phyloP scores from a whole-genome alignment of 495 filamentous ascomycete genomes.

The Podospora pseudoanserina region DNA sequence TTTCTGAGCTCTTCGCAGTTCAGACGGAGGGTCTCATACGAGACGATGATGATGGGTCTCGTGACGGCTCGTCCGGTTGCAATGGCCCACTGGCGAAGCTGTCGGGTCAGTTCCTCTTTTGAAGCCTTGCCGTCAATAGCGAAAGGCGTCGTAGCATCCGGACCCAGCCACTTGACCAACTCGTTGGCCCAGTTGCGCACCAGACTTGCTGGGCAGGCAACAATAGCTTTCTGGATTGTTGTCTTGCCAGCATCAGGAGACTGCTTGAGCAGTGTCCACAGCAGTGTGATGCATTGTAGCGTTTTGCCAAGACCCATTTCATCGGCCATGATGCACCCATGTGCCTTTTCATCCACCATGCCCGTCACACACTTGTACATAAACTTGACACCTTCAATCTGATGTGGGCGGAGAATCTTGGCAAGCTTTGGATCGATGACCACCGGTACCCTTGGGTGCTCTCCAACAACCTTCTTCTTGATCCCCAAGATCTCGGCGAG shows the following conservation, averaged over 20 bases:
- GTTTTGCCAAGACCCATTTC: conserved; percentile 99
- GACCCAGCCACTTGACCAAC: conserved; percentile 88
- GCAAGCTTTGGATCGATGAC: conserved; percentile 91
- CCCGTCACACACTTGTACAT: conserved; percentile 92
- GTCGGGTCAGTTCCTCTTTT: conserved; percentile 84
- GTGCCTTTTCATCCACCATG: conserved; percentile 86
- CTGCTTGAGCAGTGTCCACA: conserved; percentile 97
- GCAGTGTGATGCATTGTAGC: conserved; percentile 61
- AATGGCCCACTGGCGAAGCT: conserved; percentile 93
- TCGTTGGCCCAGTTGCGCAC: conserved; percentile 99
- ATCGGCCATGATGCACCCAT: conserved; percentile 99
- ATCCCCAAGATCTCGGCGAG: conserved; percentile 94
- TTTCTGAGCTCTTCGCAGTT: conserved; percentile 85
- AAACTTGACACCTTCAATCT: conserved; percentile 98
- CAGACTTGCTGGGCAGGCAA: conserved; percentile 96
- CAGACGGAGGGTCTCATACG: conserved; percentile 91
- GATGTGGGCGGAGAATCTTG: conserved; percentile 92
- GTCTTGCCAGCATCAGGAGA: conserved; percentile 89
- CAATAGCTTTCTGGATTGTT: conserved; percentile 95
- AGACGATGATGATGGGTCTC: conserved; percentile 97
- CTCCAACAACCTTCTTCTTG: conserved; percentile 78
- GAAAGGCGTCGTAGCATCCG: conserved; percentile 87
- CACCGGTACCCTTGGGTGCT: conserved; percentile 85
- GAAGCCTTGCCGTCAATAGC: conserved; percentile 95
- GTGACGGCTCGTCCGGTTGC: conserved; percentile 85